Evolutionary conservation across 371 early-diverging fungal species (phyloP), one percentile per base, ranked within the genome.

Genomic region (Circinella umbellata): DNA sequence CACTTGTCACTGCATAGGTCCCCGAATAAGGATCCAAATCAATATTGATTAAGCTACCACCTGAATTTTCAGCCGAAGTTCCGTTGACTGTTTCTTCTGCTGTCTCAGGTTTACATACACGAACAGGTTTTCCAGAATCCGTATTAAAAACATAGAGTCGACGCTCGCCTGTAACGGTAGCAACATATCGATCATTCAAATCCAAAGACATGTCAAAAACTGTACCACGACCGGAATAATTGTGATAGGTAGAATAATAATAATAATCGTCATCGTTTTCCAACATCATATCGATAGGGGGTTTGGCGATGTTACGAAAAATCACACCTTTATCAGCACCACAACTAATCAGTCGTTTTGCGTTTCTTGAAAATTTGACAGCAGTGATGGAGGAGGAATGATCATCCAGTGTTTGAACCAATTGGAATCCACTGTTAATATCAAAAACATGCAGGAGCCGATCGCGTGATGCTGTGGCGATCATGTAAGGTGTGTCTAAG

Each of bases 291-390:
- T 27, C 27, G 27, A 27, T 27, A 27, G 27, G 27, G 27, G 42
- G 1, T 42, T 42, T 11, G 11, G 11, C 36, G 51, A 66, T 42
- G 80, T 76, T 70, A 38, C 94, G 86, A 73, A 94, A 95, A 5
- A 93, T 88, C 35, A 95, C 81, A 34, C 94, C 92, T 80, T 94
- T 94, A 70, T 95, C 96, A 4, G 94, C 94, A 6, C 91, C 92
- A 72, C 92, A 92, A 71, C 94, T 95, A 59, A 95, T 83, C 39
- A 95, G 76, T 20, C 80, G 78, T 11, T 80, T 73, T 7, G 93
- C 93, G 57, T 85, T 78, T 34, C 86, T 81, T 4, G 90, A 79
- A 69, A 95, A 94, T 37, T 83, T 79, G 54, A 94, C 89, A 27
- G 90, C 84, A 6, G 94, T 93, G 11, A 95, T 91, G 4, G 95